Percentiles rank a stretch among this genome's conserved stretches.
Evolutionary conservation across 2,329 filamentous ascomycete genomes (phyloP).

Genomic region (Penicillium occitanis): DNA sequence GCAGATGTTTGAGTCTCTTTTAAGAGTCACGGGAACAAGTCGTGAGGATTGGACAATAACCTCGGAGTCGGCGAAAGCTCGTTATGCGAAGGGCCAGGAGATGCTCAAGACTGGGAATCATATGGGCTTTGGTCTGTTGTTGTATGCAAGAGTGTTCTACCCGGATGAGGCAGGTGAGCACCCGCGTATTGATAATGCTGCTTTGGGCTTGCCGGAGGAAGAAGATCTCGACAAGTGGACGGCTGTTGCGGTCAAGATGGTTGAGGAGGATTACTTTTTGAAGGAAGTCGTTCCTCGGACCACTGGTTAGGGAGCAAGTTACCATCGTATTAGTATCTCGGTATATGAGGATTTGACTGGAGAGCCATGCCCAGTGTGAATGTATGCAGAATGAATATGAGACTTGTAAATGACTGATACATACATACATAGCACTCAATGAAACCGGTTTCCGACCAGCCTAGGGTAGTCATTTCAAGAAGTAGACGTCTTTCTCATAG

Average conservation of each 20-base stretch:
- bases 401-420: not conserved
- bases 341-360: no score
- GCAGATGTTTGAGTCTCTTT: slow-evolving; percentile 64
- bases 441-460: not conserved
- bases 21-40: slow-evolving; percentile 58
- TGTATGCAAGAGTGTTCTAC: slow-evolving; percentile 61
- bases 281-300: slow-evolving; percentile 12
- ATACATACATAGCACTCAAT: not conserved
- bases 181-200: slow-evolving; percentile 7
- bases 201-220: slow-evolving; percentile 16
- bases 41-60: slow-evolving; percentile 62
- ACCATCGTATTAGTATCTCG: not conserved
- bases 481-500: not conserved
- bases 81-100: slow-evolving; percentile 52
- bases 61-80: slow-evolving; percentile 48
- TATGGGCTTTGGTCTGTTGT: slow-evolving; percentile 48
- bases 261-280: slow-evolving; percentile 17
- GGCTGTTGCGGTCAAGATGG: slow-evolving; percentile 17
- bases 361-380: not conserved
- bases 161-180: slow-evolving; percentile 34
- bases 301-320: not conserved
- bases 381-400: not conserved
- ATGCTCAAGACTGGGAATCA: slow-evolving; percentile 45
- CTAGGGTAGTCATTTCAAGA: not conserved
- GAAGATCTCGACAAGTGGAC: slow-evolving; percentile 21